Evolutionary conservation across 1,284 basidiomycete species (phyloP), one percentile per base, ranked within the genome.

Genomic region (Agaricales sp.): DNA sequence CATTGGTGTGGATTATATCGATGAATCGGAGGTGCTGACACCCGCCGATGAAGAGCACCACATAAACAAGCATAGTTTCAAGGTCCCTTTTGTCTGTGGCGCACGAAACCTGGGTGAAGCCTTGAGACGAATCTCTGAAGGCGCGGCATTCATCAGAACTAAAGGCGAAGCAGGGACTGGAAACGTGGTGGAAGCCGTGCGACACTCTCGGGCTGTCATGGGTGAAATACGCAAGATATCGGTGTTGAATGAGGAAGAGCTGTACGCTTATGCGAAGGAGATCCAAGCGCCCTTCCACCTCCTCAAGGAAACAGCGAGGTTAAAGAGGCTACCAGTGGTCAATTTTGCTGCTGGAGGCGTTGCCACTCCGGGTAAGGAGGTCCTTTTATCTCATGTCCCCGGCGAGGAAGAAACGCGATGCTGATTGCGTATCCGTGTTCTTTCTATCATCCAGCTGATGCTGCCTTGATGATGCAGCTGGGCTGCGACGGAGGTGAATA

Each of bases 391-490:
- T 23, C 48, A n/a, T 43, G 21, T 49, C 14, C 47, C 38, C 6
- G 22, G 18, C 13, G 14, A 43, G n/a, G n/a, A n/a, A 16, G 13
- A 41, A 13, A 38, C 45, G 48, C 2, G 25, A 19, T 16, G 35
- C 48, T 50, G 49, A 18, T 53, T 14, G n/a, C n/a, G n/a, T n/a
- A n/a, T n/a, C n/a, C n/a, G n/a, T n/a, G 21, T 46, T 43, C 25
- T 49, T 55, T 47, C 49, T 47, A 45, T 41, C 35, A 30, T 52
- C 11, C 55, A 87, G 87, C 93, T 55, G 95, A 99, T 65, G 96
- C 95, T 19, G 96, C 96, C 2, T 70, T 99, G 55, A 97, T 99
- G 95, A 99, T 99, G 95, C 94, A 98, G 64, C 80, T 99, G 35
- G 94, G 95, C 46, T 94, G 92, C 65, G 95, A 99, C 63, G 95